Evolutionary conservation across 345 rosid species (phyloP).

Genomic region (Barbarea vulgaris): DNA sequence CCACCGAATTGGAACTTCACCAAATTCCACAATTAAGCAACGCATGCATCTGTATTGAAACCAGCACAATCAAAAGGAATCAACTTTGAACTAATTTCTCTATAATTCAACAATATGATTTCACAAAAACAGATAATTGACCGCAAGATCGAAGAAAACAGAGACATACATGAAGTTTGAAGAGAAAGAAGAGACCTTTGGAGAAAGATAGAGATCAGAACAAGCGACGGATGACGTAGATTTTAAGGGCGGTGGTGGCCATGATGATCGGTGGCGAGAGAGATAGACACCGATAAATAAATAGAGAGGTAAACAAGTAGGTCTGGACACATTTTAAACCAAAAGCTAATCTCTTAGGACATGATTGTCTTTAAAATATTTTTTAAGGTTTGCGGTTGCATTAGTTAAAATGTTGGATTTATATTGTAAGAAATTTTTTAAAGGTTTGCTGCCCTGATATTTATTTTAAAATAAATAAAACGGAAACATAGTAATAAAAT

Average conservation of each 20-base stretch:
- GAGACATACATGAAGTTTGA: not conserved
- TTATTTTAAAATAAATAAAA: not conserved
- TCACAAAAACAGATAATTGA: constrained; percentile 4
- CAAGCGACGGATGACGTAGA: constrained; percentile 21
- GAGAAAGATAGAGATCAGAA: constrained; percentile 16
- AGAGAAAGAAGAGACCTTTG: constrained; percentile 18
- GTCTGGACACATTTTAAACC: constrained; percentile 31
- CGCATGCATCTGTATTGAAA: constrained; percentile 37
- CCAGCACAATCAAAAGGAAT: not conserved
- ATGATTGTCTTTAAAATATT: not conserved
- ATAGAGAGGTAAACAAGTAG: constrained; percentile 28
- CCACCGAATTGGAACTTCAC: not conserved
- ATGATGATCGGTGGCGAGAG: constrained; percentile 37
- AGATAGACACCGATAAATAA: constrained; percentile 12
- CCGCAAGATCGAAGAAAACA: constrained; percentile 15
- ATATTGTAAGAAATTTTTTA: not conserved
- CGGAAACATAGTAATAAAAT: not conserved
- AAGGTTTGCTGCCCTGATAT: not conserved
- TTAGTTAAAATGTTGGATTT: not conserved
- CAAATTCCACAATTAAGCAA: constrained; percentile 11
- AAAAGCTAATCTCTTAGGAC: not conserved
- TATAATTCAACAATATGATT: not conserved
- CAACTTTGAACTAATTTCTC: not conserved
- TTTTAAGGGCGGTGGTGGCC: constrained; percentile 27
- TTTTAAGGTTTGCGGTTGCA: constrained; percentile 13